Percentiles rank a stretch among this genome's conserved stretches.
phyloP scores from a whole-genome alignment of 75 land plant genomes.

The Chamaecyparis obtusa region DNA sequence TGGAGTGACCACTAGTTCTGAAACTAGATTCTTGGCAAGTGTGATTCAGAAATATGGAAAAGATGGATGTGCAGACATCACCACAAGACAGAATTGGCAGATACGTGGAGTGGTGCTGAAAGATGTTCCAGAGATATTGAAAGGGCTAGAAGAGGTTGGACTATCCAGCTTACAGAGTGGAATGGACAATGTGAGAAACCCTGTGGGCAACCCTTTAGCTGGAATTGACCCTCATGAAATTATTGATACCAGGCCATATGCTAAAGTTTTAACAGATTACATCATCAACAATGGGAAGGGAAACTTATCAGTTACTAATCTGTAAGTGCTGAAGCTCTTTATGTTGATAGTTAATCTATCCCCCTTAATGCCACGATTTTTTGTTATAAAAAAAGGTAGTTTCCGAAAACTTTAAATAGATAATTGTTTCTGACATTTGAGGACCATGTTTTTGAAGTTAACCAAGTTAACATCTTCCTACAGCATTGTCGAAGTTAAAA shows the following conservation, averaged over 20 bases:
- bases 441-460: neutral
- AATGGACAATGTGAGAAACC: constrained; percentile 97
- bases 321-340: constrained; percentile 48
- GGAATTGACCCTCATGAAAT: constrained; percentile 95
- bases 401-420: neutral
- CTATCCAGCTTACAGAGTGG: constrained; percentile 96
- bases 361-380: neutral
- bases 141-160: constrained; percentile 75
- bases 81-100: constrained; percentile 98
- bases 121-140: constrained; percentile 82
- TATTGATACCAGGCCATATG: constrained; percentile 88
- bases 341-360: neutral
- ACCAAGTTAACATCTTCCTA: neutral
- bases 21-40: constrained; percentile 81
- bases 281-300: constrained; percentile 74
- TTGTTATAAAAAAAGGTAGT: neutral
- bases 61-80: constrained; percentile 93
- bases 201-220: constrained; percentile 94
- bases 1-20: constrained; percentile 83
- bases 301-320: constrained; percentile 68
- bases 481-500: neutral
- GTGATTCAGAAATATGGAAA: constrained; percentile 69
- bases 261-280: constrained; percentile 57
- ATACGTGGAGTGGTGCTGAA: constrained; percentile 84
- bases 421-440: neutral